Evolutionary conservation across 1,284 basidiomycete genomes (phyloP), one percentile per base, ranked within the genome.

Genomic region (Pyrrhoderma lamaoense): DNA sequence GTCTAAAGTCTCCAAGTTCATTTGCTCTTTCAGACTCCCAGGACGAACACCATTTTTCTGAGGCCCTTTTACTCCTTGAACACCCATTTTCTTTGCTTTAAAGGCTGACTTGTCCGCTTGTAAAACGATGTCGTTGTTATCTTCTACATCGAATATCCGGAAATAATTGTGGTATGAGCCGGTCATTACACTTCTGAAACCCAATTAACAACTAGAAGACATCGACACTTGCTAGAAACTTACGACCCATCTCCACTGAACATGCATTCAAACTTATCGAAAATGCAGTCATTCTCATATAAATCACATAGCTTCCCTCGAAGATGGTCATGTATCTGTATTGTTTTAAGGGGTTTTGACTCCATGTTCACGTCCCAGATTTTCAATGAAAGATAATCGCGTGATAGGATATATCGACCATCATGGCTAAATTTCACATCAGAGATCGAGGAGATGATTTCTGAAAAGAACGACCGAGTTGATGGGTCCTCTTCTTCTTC

Each of bases 341-440:
- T 99, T 5, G 94, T 98, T 75, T 96, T 96, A 56, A 99, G 73
- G 3, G 96, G 96, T 65, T 88, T 83, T 60, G 83, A 87, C 71
- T 99, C 96, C 95, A 99, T 99, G 69, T 96, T 96, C 69, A 99
- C 82, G 68, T 99, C 96, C 96, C 96, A 99, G 63, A 99, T 95
- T 78, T 98, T 97, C 61, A 99, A 75, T 45, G 94, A 96, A 36
- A 99, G 74, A 68, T 99, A 99, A 72, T 99, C 96, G 57, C 96
- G 81, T 51, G 94, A 92, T 42, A 99, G 77, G 61, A 99, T 96
- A 72, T 97, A 97, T 55, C 94, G 85, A 1, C 96, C 96, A 62
- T 99, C 96, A 54, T 86, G 86, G 58, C 92, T 95, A 74, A 99
- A 99, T 70, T 98, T 98, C 70, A 99, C 95, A 68, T 99, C 96